phyloP scores from a whole-genome alignment of 495 filamentous ascomycete genomes.

The Aspergillus cristatus region DNA sequence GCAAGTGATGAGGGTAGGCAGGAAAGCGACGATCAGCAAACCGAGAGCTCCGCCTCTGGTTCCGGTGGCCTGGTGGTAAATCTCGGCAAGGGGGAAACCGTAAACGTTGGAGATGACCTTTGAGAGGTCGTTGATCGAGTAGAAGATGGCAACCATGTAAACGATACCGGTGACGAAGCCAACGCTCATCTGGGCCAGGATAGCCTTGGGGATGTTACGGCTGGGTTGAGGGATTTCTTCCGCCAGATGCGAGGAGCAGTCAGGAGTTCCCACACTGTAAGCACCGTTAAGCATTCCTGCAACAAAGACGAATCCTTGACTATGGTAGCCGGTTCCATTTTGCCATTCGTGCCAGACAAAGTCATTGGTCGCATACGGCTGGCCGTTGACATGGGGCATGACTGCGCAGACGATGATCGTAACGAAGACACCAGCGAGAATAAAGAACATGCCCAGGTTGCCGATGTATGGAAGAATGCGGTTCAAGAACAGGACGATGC shows the following conservation, averaged over 20 bases:
- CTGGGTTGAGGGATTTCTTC: constrained; percentile 67
- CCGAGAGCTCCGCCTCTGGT: constrained; percentile 48
- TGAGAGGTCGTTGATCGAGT: constrained; percentile 36
- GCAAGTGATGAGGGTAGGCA: constrained; percentile 51
- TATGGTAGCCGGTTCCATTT: constrained; percentile 59
- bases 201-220: constrained; percentile 41
- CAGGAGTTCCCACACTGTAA: constrained; percentile 75
- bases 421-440: constrained; percentile 57
- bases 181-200: constrained; percentile 39
- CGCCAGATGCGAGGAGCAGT: constrained; percentile 66
- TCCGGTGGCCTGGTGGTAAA: constrained; percentile 72
- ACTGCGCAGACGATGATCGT: constrained; percentile 66
- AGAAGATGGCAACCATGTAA: constrained; percentile 47
- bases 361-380: constrained; percentile 41
- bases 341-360: constrained; percentile 58
- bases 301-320: constrained; percentile 67
- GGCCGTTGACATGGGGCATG: constrained; percentile 50
- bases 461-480: constrained; percentile 55
- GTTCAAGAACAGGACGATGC: constrained; percentile 62
- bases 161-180: constrained; percentile 41
- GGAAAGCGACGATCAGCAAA: constrained; percentile 56
- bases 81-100: constrained; percentile 64
- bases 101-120: constrained; percentile 31
- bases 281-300: constrained; percentile 79
- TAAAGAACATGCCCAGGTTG: constrained; percentile 58